Evolutionary conservation across 2,329 filamentous ascomycete species (phyloP).

Genomic region (Colletotrichum lini): DNA sequence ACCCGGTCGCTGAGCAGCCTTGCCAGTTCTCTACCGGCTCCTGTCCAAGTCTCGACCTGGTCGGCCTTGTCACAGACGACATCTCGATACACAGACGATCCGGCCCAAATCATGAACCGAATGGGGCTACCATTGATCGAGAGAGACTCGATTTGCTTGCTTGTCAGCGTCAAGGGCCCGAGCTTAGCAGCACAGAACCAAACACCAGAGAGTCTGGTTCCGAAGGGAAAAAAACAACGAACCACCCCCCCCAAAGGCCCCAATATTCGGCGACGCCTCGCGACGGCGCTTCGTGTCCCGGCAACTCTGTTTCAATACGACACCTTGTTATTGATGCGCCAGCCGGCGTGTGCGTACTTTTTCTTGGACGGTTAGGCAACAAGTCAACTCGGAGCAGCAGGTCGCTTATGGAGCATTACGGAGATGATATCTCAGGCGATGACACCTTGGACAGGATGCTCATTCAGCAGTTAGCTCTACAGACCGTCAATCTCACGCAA

Average conservation of each 20-base stretch:
- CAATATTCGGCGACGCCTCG: slow-evolving; percentile 22
- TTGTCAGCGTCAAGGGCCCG: slow-evolving; percentile 17
- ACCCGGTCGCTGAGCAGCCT: slow-evolving; percentile 31
- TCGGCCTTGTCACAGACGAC: slow-evolving; percentile 27
- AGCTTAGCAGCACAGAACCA: slow-evolving; percentile 5
- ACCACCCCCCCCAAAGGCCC: no score
- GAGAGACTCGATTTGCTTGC: slow-evolving; percentile 1
- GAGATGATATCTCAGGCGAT: slow-evolving; percentile 9
- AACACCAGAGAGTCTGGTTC: slow-evolving; percentile 1
- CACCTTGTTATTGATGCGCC: slow-evolving; percentile 19
- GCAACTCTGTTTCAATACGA: slow-evolving; percentile 37
- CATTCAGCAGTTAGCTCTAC: slow-evolving; percentile 13
- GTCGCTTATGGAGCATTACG: slow-evolving; percentile 8
- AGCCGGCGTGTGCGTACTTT: neutral
- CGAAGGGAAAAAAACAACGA: no score
- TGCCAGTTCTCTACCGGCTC: slow-evolving; percentile 9
- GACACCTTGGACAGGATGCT: slow-evolving; percentile 15
- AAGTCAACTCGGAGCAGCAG: slow-evolving; percentile 10
- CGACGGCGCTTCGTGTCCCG: slow-evolving; percentile 18
- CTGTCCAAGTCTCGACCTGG: slow-evolving; percentile 4
- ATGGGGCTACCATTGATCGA: slow-evolving; percentile 31
- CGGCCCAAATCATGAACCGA: slow-evolving; percentile 18
- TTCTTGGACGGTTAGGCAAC: slow-evolving; percentile 3
- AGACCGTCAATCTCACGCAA: neutral
- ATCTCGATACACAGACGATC: slow-evolving; percentile 1